Evolutionary conservation across 108 stramenopile genomes (phyloP).

Genomic region (Fistulifera pelliculosa): DNA sequence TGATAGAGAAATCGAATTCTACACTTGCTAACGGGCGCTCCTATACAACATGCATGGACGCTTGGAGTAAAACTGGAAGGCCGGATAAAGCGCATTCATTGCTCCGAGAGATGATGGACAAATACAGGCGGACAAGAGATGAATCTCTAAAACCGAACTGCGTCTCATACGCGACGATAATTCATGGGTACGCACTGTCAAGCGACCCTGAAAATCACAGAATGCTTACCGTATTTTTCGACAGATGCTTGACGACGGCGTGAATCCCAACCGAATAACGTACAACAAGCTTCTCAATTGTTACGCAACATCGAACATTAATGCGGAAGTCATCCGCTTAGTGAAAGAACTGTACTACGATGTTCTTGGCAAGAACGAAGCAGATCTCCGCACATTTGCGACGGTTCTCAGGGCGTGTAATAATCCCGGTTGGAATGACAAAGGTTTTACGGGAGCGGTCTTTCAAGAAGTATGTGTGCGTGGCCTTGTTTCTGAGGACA

Average conservation of each 20-base stretch:
- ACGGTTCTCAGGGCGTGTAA: slow-evolving; percentile 21
- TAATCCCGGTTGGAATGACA: slow-evolving; percentile 8
- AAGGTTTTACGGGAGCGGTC: slow-evolving; percentile 10
- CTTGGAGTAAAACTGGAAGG: slow-evolving; percentile 11
- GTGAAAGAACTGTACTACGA: slow-evolving; percentile 11
- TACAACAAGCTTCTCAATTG: slow-evolving; percentile 47
- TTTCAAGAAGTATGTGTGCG: slow-evolving; percentile 16
- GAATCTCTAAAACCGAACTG: slow-evolving; percentile 22
- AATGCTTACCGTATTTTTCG: slow-evolving; percentile 21
- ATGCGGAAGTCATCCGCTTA: background rate
- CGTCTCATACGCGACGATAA: slow-evolving; percentile 34
- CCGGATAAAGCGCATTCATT: slow-evolving; percentile 16
- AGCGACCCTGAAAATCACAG: slow-evolving; percentile 24
- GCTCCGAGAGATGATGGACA: slow-evolving; percentile 21
- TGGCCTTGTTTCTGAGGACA: slow-evolving; percentile 15
- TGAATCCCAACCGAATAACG: slow-evolving; percentile 28
- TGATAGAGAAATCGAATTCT: slow-evolving; percentile 8
- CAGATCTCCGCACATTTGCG: slow-evolving; percentile 22
- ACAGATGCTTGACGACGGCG: slow-evolving; percentile 25
- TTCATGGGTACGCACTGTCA: slow-evolving; percentile 32
- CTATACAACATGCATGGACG: slow-evolving; percentile 19
- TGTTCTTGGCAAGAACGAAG: background rate
- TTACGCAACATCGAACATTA: slow-evolving; percentile 19
- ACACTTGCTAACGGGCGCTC: slow-evolving; percentile 11
- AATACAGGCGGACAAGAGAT: slow-evolving; percentile 15